Evolutionary conservation across 1,284 basidiomycete genomes (phyloP).

Genomic region (Leucoagaricus sp.): DNA sequence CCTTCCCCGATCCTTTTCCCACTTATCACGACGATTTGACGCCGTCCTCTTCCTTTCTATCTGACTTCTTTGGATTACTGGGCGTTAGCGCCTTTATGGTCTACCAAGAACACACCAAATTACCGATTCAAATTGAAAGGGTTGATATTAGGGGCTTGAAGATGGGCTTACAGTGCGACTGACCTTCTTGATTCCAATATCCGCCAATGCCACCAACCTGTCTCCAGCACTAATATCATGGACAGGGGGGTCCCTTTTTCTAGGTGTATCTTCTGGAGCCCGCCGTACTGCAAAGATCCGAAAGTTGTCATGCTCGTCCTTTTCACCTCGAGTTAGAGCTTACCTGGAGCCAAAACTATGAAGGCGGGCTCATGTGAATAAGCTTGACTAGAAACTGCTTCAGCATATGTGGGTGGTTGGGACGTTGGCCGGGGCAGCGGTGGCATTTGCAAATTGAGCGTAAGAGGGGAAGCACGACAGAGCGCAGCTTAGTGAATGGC

Average conservation of each 20-base stretch:
- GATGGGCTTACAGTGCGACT: no score
- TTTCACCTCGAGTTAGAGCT: neutral
- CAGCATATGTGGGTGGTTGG: slow-evolving; percentile 8
- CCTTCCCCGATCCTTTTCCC: no score
- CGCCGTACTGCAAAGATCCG: neutral
- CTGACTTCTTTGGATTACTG: no score
- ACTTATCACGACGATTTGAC: no score
- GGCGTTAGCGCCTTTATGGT: no score
- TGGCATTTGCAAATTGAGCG: neutral
- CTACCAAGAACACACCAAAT: no score
- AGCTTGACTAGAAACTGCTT: neutral
- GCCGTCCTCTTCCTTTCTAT: no score
- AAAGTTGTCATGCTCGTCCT: neutral
- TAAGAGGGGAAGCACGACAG: neutral
- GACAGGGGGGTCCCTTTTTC: slow-evolving; percentile 4
- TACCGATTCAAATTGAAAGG: no score
- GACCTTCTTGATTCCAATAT: slow-evolving; percentile 26
- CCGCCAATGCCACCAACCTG: slow-evolving; percentile 10
- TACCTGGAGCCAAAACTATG: slow-evolving; percentile 6
- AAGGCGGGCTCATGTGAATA: slow-evolving; percentile 6
- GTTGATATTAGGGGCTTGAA: no score
- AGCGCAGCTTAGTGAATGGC: neutral
- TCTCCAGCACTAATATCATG: slow-evolving; percentile 15
- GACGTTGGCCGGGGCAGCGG: neutral
- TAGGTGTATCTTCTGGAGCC: neutral